Conservation (phyloP, 1,284 basidiomycete species). For the Trametes hirsuta region DNA sequence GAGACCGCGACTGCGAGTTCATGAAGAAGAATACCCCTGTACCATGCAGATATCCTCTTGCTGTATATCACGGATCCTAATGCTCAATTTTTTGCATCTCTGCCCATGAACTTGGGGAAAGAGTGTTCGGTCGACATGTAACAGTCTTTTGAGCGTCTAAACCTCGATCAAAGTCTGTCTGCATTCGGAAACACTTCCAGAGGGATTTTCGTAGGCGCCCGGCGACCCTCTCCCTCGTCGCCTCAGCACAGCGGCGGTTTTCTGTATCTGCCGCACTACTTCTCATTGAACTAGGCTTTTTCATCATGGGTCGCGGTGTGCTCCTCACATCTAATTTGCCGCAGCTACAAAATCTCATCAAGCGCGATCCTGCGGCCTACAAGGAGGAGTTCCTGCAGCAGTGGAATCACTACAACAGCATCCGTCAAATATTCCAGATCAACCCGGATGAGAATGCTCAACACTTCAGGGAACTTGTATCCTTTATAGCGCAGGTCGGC, state of each 20-base stretch:
- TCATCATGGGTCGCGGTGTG: conserved; percentile 58
- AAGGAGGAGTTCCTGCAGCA: conserved; percentile 98
- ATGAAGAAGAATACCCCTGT: conserved; percentile 27
- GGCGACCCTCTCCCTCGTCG: not conserved
- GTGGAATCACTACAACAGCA: conserved; percentile 95
- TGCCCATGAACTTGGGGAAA: not conserved
- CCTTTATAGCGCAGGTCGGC: conserved; percentile 80
- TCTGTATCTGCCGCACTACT: not conserved
- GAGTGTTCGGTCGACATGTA: too few relatives aligned
- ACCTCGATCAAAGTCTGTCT: not conserved
- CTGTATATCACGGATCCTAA: conserved; percentile 18
- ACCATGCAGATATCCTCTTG: conserved; percentile 8
- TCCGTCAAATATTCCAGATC: conserved; percentile 82
- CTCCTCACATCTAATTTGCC: conserved; percentile 74
- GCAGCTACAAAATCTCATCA: conserved; percentile 95
- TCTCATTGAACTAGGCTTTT: not conserved
- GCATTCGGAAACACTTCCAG: conserved; percentile 7
- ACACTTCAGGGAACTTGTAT: conserved; percentile 84
- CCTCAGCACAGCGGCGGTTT: not conserved
- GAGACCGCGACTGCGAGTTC: conserved; percentile 11
- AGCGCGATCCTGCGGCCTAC: conserved; percentile 90
- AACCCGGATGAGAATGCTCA: conserved; percentile 81
- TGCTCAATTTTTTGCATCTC: not conserved
- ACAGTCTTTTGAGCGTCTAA: not conserved
- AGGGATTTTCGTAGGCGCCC: conserved; percentile 17